Evolutionary conservation across 2,329 filamentous ascomycete genomes (phyloP).

Genomic region (Didymella lethalis): DNA sequence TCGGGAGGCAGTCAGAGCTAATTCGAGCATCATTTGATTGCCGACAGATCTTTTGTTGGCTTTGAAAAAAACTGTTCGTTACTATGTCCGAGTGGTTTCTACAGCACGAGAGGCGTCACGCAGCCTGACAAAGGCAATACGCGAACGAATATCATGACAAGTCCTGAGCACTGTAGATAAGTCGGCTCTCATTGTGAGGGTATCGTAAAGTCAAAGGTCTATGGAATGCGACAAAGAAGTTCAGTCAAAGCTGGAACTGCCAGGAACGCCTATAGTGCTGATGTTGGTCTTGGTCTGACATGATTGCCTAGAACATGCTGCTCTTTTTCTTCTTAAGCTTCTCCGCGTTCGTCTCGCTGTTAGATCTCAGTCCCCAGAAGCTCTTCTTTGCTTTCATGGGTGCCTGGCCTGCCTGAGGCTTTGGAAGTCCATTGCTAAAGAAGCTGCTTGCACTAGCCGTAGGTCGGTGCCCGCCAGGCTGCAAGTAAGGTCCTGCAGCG

Average conservation of each 20-base stretch:
- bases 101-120: not conserved
- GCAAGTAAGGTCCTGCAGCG: slow-evolving; percentile 41
- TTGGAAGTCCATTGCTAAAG: slow-evolving; percentile 44
- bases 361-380: slow-evolving; percentile 48
- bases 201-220: slow-evolving; percentile 8
- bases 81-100: too few relatives aligned
- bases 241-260: not conserved
- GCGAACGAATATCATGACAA: not conserved
- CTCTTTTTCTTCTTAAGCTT: slow-evolving; percentile 56
- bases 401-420: slow-evolving; percentile 30
- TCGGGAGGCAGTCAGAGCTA: too few relatives aligned
- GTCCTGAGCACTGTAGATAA: not conserved
- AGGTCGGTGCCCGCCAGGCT: slow-evolving; percentile 37
- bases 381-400: slow-evolving; percentile 47
- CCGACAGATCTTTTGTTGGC: too few relatives aligned
- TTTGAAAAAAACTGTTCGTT: too few relatives aligned
- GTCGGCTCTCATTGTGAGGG: slow-evolving; percentile 1
- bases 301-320: slow-evolving; percentile 51
- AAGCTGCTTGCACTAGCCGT: slow-evolving; percentile 46
- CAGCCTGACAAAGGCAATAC: not conserved
- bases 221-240: not conserved
- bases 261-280: slow-evolving; percentile 17
- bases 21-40: too few relatives aligned
- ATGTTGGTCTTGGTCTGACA: not conserved
- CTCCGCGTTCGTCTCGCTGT: slow-evolving; percentile 40